Evolutionary conservation across 2,329 filamentous ascomycete genomes (phyloP).

Genomic region (Thelonectria rubi): DNA sequence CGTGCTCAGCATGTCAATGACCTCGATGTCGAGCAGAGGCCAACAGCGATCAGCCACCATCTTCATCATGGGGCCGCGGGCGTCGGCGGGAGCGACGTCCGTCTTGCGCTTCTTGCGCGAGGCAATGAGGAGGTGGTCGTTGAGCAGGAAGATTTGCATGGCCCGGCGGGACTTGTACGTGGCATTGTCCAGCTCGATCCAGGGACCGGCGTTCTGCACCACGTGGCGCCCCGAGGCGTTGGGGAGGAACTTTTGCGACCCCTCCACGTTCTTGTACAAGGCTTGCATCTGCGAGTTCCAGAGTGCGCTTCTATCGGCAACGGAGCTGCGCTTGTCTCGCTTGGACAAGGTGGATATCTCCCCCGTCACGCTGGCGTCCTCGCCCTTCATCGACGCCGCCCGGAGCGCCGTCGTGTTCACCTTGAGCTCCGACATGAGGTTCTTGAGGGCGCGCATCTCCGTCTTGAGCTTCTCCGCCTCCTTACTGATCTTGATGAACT

Average conservation of each 20-base stretch:
- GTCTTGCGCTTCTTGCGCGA: slow-evolving; percentile 91
- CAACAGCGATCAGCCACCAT: slow-evolving; percentile 94
- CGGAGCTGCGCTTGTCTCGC: slow-evolving; percentile 87
- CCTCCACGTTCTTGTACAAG: slow-evolving; percentile 96
- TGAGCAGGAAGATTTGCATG: slow-evolving; percentile 91
- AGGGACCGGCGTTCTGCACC: slow-evolving; percentile 88
- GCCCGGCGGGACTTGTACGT: slow-evolving; percentile 93
- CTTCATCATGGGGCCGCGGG: slow-evolving; percentile 70
- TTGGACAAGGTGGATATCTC: slow-evolving; percentile 64
- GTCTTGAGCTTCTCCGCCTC: slow-evolving; percentile 97
- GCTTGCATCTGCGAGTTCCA: slow-evolving; percentile 77
- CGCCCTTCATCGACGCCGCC: slow-evolving; percentile 63
- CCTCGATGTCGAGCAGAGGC: slow-evolving; percentile 90
- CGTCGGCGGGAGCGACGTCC: slow-evolving; percentile 66
- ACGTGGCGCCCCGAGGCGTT: slow-evolving; percentile 92
- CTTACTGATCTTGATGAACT: slow-evolving; percentile 99
- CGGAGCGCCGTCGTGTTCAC: slow-evolving; percentile 75
- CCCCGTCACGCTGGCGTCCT: slow-evolving; percentile 58
- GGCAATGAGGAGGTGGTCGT: slow-evolving; percentile 92
- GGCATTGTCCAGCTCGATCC: slow-evolving; percentile 96
- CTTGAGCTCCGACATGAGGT: slow-evolving; percentile 92
- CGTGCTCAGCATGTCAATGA: slow-evolving; percentile 83
- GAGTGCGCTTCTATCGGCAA: slow-evolving; percentile 72
- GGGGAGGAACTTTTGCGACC: slow-evolving; percentile 95
- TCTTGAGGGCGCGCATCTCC: slow-evolving; percentile 91